Base-by-base conservation (phyloP, 768 basidiomycete species). In the Leucocoprinus leucothites region DNA sequence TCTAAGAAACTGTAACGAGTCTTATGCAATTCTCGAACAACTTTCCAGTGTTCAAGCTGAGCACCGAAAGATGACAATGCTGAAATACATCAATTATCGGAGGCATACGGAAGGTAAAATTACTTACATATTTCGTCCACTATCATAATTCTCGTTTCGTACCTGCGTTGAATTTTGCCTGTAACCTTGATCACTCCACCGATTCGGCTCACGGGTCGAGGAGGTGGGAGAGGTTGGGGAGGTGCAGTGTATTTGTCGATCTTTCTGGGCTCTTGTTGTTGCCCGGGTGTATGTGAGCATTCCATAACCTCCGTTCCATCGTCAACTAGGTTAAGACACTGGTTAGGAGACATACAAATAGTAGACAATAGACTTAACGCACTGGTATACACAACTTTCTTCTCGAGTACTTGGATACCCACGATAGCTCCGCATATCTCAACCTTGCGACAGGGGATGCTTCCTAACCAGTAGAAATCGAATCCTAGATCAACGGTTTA, bases 231-330 rank as follows among this genome's bases (percentile, higher is more conserved):
- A 9, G 57, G 51, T 48, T 64, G 42, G 9, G 51, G 14, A 34
- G 48, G 25, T 31, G 25, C 28, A 22, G 54, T 48, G 51, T 57
- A 61, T 43, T 63, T 65, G 6, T 43, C 48, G n/a, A 53, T 25
- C 43, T 48, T 38, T 28, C 22, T 31, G 21, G 64, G 61, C 3
- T 52, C 53, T 0, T 61, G 61, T n/a, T 65, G 64, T 21, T 67
- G 59, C 4, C 68, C 65, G 40, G 72, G 44, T 25, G 62, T 70
- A 63, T 82, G 77, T 2, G 72, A 63, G 61, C 89, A 91, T 44
- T 91, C 89, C 22, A 92, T 74, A 3, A 86, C 82, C 25, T 73
- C 82, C 1, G 88, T 87, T 4, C 89, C 87, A 60, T 92, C 90
- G 63, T 92, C 90, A 56, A 91, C 87, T 91, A n/a, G 46, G 16